Base-by-base conservation (phyloP, 805 yeast genomes). In the Alloascoidea africana region DNA sequence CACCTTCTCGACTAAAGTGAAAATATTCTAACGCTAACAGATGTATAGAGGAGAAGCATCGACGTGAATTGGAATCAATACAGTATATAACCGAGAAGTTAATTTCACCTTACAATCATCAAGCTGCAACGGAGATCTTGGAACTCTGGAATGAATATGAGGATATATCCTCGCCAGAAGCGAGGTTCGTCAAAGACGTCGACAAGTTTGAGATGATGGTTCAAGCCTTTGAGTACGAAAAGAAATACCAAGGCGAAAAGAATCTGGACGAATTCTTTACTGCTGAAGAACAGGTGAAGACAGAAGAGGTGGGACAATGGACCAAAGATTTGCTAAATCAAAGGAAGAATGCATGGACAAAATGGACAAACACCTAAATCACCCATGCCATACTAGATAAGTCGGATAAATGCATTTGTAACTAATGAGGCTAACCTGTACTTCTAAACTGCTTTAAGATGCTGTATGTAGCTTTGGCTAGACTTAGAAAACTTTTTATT, bases 61-160 rank as follows among this genome's bases (percentile, higher is more conserved):
- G 79, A 41, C 65, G 96, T 40, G 97, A 89, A 52, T 66, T 63
- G 30, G 74, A 58, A 17, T 74, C 96, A 2, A 81, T 89, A 46
- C 50, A 68, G 32, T 86, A 76, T 51, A 52, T 89, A 38, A 54
- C 76, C 19, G 61, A 65, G 1, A 53, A 52, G n/a, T 53, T 85
- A 32, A 66, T 86, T 18, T 55, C 61, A 40, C 76, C 78, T n/a
- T 77, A 82, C 51, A 81, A 81, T 52, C 56, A 58, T 5, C 46
- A 43, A 14, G 82, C 79, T 27, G 76, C 91, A 8, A 46, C 58
- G 23, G 86, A 81, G 46, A 64, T 89, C 38, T 53, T 66, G 41
- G 76, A 75, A 32, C 67, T 76, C 43, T 89, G 96, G 94, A 59
- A 76, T 39, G 95, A 85, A 54, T 89, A 89, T 58, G 98, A 89